Conservation (phyloP, 805 yeast genomes). For the Jamesozyma rosinii region DNA sequence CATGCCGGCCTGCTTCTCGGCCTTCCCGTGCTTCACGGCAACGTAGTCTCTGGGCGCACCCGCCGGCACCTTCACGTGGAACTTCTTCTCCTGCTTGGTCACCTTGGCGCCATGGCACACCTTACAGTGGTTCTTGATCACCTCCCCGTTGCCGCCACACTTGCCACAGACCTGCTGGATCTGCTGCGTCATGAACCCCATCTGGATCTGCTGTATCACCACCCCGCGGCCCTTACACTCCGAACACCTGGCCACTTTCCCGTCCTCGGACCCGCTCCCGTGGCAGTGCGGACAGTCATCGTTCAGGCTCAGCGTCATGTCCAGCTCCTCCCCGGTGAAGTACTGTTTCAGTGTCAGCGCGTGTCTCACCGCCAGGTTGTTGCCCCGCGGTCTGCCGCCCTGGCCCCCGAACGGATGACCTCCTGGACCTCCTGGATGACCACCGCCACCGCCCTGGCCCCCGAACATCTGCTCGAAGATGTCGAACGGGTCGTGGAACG, state of each 20-base stretch:
- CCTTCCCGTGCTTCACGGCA: slow-evolving; percentile 60
- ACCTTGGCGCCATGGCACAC: slow-evolving; percentile 67
- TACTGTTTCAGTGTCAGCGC: slow-evolving; percentile 54
- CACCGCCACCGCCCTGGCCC: slow-evolving; percentile 40
- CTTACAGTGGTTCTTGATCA: slow-evolving; percentile 54
- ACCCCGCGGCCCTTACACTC: slow-evolving; percentile 74
- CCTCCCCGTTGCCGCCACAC: slow-evolving; percentile 72
- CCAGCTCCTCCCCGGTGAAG: slow-evolving; percentile 57
- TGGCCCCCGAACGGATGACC: slow-evolving; percentile 17
- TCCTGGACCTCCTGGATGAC: slow-evolving; percentile 22
- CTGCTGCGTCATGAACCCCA: slow-evolving; percentile 86
- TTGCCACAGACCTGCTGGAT: slow-evolving; percentile 69
- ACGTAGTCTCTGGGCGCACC: slow-evolving; percentile 59
- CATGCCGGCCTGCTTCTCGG: slow-evolving; percentile 76
- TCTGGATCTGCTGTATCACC: slow-evolving; percentile 52
- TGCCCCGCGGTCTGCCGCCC: slow-evolving; percentile 41
- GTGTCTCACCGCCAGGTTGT: slow-evolving; percentile 48
- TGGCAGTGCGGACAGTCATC: slow-evolving; percentile 68
- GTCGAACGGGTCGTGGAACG: slow-evolving; percentile 31
- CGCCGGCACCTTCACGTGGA: slow-evolving; percentile 53
- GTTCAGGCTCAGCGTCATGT: slow-evolving; percentile 57
- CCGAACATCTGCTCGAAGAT: slow-evolving; percentile 30
- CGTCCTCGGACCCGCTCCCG: slow-evolving; percentile 83
- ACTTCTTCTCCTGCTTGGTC: slow-evolving; percentile 43
- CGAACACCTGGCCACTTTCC: slow-evolving; percentile 53